These are phyloP conservation scores for Coemansia sp. DNA, from an alignment of 192 early-diverging fungal species.

Conservation along the genomic window DNA sequence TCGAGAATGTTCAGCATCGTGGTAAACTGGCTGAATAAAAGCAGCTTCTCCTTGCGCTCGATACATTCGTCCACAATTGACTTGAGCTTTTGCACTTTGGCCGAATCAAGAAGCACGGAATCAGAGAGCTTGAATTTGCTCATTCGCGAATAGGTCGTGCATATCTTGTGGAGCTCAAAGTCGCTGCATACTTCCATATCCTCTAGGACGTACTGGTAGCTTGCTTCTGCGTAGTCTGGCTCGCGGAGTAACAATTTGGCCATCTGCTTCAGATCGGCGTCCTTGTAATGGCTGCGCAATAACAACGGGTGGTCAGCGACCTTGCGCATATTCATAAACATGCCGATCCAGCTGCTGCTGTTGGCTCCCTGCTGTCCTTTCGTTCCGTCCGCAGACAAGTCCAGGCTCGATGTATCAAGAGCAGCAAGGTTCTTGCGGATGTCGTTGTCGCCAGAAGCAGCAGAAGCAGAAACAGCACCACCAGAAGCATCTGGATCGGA, in stretches of 20 bases:
- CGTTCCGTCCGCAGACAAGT: neutral
- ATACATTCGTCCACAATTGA: slow-evolving; percentile 62
- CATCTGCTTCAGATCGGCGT: slow-evolving; percentile 64
- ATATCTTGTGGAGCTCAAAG: slow-evolving; percentile 79
- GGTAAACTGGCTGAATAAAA: slow-evolving; percentile 91
- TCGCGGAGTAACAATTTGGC: slow-evolving; percentile 70
- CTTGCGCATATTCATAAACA: slow-evolving; percentile 85
- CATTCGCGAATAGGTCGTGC: slow-evolving; percentile 43
- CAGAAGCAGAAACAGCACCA: no score
- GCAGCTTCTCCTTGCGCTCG: slow-evolving; percentile 46
- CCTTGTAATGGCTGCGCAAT: slow-evolving; percentile 65
- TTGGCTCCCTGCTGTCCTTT: slow-evolving; percentile 16
- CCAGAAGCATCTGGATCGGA: slow-evolving; percentile 18
- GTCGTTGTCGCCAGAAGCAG: slow-evolving; percentile 9
- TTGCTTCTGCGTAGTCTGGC: slow-evolving; percentile 74
- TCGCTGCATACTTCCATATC: slow-evolving; percentile 89
- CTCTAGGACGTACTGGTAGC: slow-evolving; percentile 74
- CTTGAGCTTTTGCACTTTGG: slow-evolving; percentile 62
- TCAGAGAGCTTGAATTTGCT: slow-evolving; percentile 55
- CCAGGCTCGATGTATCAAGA: slow-evolving; percentile 24
- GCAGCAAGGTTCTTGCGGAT: slow-evolving; percentile 23
- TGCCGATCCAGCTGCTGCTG: slow-evolving; percentile 53
- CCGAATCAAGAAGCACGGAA: slow-evolving; percentile 70
- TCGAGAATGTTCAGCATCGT: slow-evolving; percentile 81
- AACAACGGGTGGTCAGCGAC: slow-evolving; percentile 84